phyloP scores from a whole-genome alignment of 768 basidiomycete species.

The Amanita subjunquillea region DNA sequence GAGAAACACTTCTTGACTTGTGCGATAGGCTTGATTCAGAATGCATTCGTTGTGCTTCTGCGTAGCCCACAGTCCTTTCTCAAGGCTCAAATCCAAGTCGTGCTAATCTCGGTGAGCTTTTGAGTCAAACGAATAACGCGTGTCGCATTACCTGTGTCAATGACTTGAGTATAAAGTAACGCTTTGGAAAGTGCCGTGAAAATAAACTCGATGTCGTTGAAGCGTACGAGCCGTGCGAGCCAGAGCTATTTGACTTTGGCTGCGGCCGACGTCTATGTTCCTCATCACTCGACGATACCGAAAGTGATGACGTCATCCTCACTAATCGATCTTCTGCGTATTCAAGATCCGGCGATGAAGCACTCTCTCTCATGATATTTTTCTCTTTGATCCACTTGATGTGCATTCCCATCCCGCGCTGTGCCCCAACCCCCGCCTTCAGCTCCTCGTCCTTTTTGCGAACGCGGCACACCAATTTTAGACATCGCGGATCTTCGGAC shows the following conservation, averaged over 20 bases:
- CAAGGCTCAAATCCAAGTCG: slow-evolving; percentile 72
- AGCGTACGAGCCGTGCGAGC: slow-evolving; percentile 61
- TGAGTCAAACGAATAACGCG: neutral
- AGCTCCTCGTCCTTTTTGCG: slow-evolving; percentile 77
- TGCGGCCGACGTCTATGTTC: slow-evolving; percentile 15
- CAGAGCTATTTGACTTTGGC: slow-evolving; percentile 43
- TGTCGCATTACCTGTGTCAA: slow-evolving; percentile 52
- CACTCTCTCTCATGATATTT: slow-evolving; percentile 23
- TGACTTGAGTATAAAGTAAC: slow-evolving; percentile 92
- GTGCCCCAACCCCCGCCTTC: slow-evolving; percentile 84
- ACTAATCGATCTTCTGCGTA: neutral
- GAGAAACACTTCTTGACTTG: slow-evolving; percentile 76
- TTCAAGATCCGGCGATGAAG: neutral
- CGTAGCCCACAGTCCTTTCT: slow-evolving; percentile 81
- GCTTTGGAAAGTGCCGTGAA: slow-evolving; percentile 63
- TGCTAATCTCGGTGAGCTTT: slow-evolving; percentile 27
- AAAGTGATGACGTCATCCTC: slow-evolving; percentile 3
- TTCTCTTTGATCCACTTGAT: slow-evolving; percentile 67
- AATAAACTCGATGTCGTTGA: slow-evolving; percentile 84
- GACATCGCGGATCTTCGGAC: slow-evolving; percentile 61
- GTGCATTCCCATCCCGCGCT: slow-evolving; percentile 82
- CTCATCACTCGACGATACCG: slow-evolving; percentile 28
- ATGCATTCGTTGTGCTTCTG: slow-evolving; percentile 89
- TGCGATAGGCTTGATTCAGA: slow-evolving; percentile 89
- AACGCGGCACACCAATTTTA: slow-evolving; percentile 73